Base-by-base conservation (phyloP, 768 basidiomycete genomes). In the Asterophora parasitica region DNA sequence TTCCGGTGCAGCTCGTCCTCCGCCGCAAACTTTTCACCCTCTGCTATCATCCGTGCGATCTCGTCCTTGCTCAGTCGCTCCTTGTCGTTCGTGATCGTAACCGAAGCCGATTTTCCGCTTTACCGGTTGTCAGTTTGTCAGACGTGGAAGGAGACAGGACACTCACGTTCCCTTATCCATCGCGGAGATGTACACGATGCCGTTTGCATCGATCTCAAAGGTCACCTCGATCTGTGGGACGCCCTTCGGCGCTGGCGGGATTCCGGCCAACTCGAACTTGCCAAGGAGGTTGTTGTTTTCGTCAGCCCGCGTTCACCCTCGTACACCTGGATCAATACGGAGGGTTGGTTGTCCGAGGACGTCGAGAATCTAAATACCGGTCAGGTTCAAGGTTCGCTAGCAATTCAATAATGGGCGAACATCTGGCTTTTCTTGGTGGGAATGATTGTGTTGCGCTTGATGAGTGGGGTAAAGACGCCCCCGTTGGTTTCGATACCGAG, bases 191-290 rank as follows among this genome's bases (percentile, higher is more conserved):
- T 85, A 89, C 68, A 92, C 65, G 63, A 91, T 88, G 62, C 84
- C 85, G 65, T 89, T 87, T 32, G 85, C 85, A 59, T 94, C 90
- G 53, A 95, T 82, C 57, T 91, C 87, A 65, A 95, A 92, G 3
- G 87, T 92, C 57, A 93, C 89, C 65, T 92, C 90, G 52, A 94
- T 83, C 60, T 93, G 88, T 51, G 92, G 92, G 52, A 91, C 85
- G 65, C 92, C 92, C 61, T 86, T 83, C 39, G 90, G 87, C 7
- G 89, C 89, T 17, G 90, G 88, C 15, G 84, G 88, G 53, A 94
- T 92, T 49, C 88, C 87, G 45, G 83, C 82, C n/a, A 95, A 78
- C 67, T 93, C 89, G 61, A 94, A 92, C 68, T 92, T 84, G 56
- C 92, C 91, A 54, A 94, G 80, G 34, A 88, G 72, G 72, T 92